A percentile compares a stretch with the other conserved stretches of the same genome.
phyloP scores from a whole-genome alignment of 2,329 filamentous ascomycete species.

The Lomentospora prolificans region DNA sequence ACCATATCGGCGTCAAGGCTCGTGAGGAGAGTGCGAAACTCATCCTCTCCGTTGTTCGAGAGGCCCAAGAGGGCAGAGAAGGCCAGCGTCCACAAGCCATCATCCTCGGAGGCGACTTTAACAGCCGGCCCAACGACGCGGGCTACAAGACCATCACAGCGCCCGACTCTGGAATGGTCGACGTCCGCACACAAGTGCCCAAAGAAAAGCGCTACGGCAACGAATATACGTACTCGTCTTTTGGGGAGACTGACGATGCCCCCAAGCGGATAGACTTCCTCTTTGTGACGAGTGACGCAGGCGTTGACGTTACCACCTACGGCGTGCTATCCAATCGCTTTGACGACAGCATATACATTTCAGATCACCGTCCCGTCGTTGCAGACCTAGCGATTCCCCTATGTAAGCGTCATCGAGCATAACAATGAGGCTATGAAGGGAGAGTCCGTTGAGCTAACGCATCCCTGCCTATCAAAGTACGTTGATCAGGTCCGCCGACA shows the following conservation, averaged over 20 bases:
- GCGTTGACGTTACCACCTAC: constrained; percentile 26
- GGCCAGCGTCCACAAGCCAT: constrained; percentile 25
- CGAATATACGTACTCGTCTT: constrained; percentile 53
- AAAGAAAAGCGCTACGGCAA: constrained; percentile 1
- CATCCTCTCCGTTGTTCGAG: not conserved
- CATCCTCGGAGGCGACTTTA: constrained; percentile 60
- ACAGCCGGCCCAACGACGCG: constrained; percentile 47
- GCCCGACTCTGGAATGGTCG: constrained; percentile 17
- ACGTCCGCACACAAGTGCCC: not conserved
- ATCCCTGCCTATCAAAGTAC: not conserved
- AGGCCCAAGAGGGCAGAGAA: not conserved
- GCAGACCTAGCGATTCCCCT: constrained; percentile 34
- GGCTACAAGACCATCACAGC: constrained; percentile 39
- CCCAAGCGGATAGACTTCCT: constrained; percentile 54
- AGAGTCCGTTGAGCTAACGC: not conserved
- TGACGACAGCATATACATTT: constrained; percentile 55
- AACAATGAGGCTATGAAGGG: not conserved
- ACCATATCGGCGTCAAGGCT: constrained; percentile 47
- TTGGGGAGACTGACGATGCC: constrained; percentile 32
- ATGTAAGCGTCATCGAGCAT: not conserved
- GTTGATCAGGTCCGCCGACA: not conserved
- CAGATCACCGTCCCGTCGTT: constrained; percentile 58
- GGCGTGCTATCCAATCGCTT: constrained; percentile 28
- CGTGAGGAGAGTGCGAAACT: constrained; percentile 37
- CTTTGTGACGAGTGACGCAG: constrained; percentile 31